Evolutionary conservation across 73 alveolate species (phyloP).

Genomic region (Stentor coeruleus): DNA sequence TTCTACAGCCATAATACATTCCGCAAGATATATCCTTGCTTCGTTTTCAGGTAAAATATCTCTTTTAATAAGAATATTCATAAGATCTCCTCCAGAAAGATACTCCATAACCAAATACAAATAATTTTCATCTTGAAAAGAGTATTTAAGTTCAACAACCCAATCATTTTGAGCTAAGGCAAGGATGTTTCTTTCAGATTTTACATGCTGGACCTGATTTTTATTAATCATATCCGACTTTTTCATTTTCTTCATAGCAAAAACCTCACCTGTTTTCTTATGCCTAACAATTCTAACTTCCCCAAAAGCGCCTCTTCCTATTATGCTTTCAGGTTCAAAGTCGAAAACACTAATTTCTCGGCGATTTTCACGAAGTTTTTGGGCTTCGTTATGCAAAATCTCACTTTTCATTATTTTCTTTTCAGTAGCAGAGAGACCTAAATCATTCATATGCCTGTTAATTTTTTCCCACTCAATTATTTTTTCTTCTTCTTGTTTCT

Average conservation of each 20-base stretch:
- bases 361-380: conserved; percentile 38
- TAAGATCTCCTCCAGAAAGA: conserved; percentile 58
- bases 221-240: conserved; percentile 47
- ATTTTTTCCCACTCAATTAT: too few species aligned
- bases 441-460: too few species aligned
- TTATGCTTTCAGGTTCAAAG: conserved; percentile 44
- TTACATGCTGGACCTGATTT: conserved; percentile 51
- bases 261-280: conserved; percentile 53
- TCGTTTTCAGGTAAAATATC: conserved; percentile 59
- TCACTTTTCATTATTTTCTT: conserved; percentile 59
- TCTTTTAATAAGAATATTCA: conserved; percentile 58
- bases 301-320: too few species aligned
- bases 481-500: too few species aligned
- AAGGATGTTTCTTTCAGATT: conserved; percentile 57
- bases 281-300: conserved; percentile 55
- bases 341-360: conserved; percentile 45
- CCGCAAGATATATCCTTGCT: conserved; percentile 58
- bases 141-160: conserved; percentile 52
- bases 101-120: conserved; percentile 59
- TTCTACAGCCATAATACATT: conserved; percentile 57
- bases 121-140: conserved; percentile 53
- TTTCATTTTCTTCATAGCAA: conserved; percentile 61
- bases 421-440: too few species aligned
- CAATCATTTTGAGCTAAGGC: conserved; percentile 44
- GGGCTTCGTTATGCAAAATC: conserved; percentile 69